Conservation (phyloP, 768 basidiomycete genomes). For the Strobilomyces dryophilus region DNA sequence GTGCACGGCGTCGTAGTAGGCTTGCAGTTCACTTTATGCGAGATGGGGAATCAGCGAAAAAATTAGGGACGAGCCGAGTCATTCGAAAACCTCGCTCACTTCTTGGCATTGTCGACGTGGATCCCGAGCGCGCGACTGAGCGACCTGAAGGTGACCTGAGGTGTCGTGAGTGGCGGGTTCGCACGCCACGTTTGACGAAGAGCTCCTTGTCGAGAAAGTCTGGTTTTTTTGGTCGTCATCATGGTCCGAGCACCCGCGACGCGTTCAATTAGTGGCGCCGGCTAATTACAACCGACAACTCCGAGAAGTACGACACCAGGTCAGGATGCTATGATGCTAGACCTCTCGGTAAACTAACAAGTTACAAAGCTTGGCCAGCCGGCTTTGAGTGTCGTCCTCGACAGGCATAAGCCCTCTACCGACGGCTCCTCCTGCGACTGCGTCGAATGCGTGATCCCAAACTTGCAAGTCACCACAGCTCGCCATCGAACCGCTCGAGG, state of each 20-base stretch:
- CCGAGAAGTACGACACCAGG: no score
- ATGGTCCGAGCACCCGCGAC: conserved; percentile 1
- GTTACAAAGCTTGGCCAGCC: no score
- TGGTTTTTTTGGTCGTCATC: conserved; percentile 29
- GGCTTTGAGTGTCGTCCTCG: no score
- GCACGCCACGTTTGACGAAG: conserved; percentile 38
- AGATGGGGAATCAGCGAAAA: not conserved
- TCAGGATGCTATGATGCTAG: no score
- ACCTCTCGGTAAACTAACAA: no score
- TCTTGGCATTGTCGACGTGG: conserved; percentile 77
- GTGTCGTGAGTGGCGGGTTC: not conserved
- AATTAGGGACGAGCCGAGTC: not conserved
- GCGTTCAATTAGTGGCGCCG: not conserved
- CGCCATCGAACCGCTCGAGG: conserved; percentile 74
- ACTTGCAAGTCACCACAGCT: no score
- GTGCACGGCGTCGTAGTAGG: conserved; percentile 46
- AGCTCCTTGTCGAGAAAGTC: conserved; percentile 47
- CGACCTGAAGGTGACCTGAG: conserved; percentile 74
- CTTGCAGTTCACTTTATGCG: conserved; percentile 48
- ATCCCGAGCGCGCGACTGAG: conserved; percentile 67
- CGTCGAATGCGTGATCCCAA: no score
- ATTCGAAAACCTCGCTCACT: conserved; percentile 50
- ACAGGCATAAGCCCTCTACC: no score
- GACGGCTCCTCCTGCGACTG: no score
- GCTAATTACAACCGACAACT: no score